phyloP scores from a whole-genome alignment of 1,284 basidiomycete species.

The Cutaneotrichosporon mucoides region DNA sequence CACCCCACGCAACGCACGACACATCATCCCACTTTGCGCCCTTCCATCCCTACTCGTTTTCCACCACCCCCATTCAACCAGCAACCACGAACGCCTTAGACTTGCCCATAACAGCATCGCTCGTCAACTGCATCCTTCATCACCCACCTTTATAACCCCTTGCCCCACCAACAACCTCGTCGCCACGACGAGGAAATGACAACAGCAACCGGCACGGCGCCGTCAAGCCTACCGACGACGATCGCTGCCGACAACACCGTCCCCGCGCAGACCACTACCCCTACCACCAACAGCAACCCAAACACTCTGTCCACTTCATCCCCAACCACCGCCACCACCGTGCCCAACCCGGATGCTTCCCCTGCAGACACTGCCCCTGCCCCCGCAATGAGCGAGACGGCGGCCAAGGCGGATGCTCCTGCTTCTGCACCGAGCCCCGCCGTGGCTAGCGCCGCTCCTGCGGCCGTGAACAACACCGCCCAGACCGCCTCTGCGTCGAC shows the following conservation, averaged over 20 bases:
- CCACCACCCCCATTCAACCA: no score
- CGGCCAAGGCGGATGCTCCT: not conserved
- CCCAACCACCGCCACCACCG: no score
- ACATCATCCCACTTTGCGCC: no score
- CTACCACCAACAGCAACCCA: not conserved
- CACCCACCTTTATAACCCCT: no score
- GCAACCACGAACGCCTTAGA: constrained; percentile 29
- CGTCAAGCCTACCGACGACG: constrained; percentile 1
- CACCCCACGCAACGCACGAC: no score
- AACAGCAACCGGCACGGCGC: constrained; percentile 14
- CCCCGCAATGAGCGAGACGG: not conserved
- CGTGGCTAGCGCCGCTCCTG: not conserved
- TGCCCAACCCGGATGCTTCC: no score
- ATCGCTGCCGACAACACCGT: not conserved
- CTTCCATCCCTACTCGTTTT: no score
- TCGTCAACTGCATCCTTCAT: no score
- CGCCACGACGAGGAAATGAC: constrained; percentile 19
- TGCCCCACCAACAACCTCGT: constrained; percentile 3
- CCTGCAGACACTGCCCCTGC: not conserved
- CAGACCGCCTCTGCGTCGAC: not conserved
- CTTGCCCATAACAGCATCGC: not conserved
- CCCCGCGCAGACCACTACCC: not conserved
- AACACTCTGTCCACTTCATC: no score
- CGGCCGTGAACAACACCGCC: not conserved
- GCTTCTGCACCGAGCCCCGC: not conserved